These are phyloP conservation scores for Bretschneidera sinensis DNA, from an alignment of 345 rosid genomes.

Conservation along the genomic window DNA sequence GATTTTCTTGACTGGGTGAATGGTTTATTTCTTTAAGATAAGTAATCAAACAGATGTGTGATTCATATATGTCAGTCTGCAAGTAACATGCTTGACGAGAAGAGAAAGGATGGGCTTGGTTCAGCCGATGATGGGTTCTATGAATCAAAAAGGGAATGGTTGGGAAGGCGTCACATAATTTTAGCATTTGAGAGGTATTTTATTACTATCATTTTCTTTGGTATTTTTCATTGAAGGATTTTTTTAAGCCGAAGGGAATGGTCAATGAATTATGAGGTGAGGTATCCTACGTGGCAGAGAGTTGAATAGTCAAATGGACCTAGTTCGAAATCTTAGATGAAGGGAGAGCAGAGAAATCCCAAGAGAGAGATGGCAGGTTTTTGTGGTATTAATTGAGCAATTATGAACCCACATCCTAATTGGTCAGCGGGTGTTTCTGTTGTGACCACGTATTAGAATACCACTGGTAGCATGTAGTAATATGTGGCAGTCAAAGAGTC, in stretches of 20 bases:
- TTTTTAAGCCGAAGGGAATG: background rate
- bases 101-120: conserved; percentile 76
- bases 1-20: conserved; percentile 5
- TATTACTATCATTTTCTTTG: background rate
- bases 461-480: too few species aligned
- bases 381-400: too few species aligned
- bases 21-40: conserved; percentile 9
- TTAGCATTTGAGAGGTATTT: conserved; percentile 89
- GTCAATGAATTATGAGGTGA: too few species aligned
- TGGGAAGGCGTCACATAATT: conserved; percentile 85
- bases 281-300: too few species aligned
- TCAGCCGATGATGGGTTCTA: conserved; percentile 84
- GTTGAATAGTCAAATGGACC: too few species aligned
- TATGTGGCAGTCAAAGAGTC: too few species aligned
- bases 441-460: too few species aligned
- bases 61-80: conserved; percentile 51
- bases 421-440: too few species aligned
- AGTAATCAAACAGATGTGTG: background rate
- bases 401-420: too few species aligned
- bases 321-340: too few species aligned
- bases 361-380: too few species aligned
- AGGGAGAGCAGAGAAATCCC: too few species aligned
- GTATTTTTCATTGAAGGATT: background rate
- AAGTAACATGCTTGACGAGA: conserved; percentile 65
- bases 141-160: conserved; percentile 97